Evolutionary conservation across 2,329 filamentous ascomycete genomes (phyloP), one percentile per base, ranked within the genome.

Genomic region (Ampelomyces quisqualis): DNA sequence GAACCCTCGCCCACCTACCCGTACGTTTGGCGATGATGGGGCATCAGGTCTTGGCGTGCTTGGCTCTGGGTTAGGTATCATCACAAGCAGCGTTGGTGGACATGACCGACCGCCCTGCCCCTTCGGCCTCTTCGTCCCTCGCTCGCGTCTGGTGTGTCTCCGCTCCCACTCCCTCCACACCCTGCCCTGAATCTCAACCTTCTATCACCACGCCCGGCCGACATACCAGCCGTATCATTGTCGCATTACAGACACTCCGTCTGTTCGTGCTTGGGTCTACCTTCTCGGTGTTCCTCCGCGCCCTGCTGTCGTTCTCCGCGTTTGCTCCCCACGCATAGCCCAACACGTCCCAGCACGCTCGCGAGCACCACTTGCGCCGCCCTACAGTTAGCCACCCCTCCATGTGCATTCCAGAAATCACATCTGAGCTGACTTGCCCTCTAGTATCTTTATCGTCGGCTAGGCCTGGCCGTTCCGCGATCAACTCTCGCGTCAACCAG

Each of bases 231-330:
- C 33, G 37, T 21, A 27, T 14, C 49, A 39, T 32, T 40, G 43
- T 31, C 45, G 39, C 49, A 17, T 33, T 38, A 24, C 32, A 23
- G 8, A 23, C 19, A 27, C 33, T 13, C 8, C 40, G n/a, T 30
- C 28, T 38, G 35, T 34, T 39, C 43, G 35, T 38, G 39, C 42
- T 38, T 27, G 37, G 43, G 40, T 44, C 38, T 32, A 48, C 44
- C 29, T 32, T 39, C 26, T 42, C 36, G 30, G 49, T 47, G 43
- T 48, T 52, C 49, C 39, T 50, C 46, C 42, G 51, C 55, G 49
- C 52, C 37, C 52, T 58, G 49, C 51, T 53, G 53, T 48, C 47
- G 23, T 55, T 54, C 53, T 51, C 53, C 43, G 51, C 55, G 49
- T 49, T 48, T 44, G 48, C 49, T 57, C 45, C 49, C 45, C 54